Base-by-base conservation (phyloP, 441 rosid genomes). In the Pelargonium citronellum region DNA sequence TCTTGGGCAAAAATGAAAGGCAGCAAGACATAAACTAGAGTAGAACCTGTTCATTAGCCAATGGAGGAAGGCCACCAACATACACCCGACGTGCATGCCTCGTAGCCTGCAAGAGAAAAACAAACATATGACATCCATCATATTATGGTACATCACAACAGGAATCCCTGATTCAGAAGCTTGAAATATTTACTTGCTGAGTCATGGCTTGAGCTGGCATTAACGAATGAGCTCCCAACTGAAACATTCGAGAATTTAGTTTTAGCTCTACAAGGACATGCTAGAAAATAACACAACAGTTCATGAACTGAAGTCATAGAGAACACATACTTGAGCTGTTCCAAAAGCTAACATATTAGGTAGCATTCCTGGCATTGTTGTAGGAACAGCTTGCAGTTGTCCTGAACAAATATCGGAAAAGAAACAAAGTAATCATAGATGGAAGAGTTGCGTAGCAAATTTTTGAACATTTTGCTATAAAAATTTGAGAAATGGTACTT, bases 151-250 rank as follows among this genome's bases (percentile, higher is more conserved):
- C 15, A 46, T 37, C 46, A 39, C 1, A 39, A 24, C 19, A 61
- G n/a, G 46, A 70, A 19, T 61, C 27, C 44, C 17, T 44, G 19
- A 12, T 20, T 16, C 49, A 46, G 1, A 43, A 37, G 5, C 39
- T 34, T 3, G 2, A 19, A 19, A 17, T 20, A 27, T 61, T 47
- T 47, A 78, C 78, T 75, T 78, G 81, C 67, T 78, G 81, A 19
- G 81, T 78, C 81, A 78, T 78, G 55, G 76, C 78, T 62, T 78
- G 81, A 22, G 67, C 71, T 5, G 81, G 81, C 79, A 78, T 75
- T 37, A 78, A 9, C 11, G 81, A 78, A 24, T 74, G 71, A 69
- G 76, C 70, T 20, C 81, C 79, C 53, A 78, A 66, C 75, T 74
- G 74, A 51, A 6, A 61, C 73, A 15, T 16, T 15, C 24, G 19